Percentiles rank a stretch among this genome's conserved stretches.
Evolutionary conservation across 495 filamentous ascomycete genomes (phyloP).

Genomic region (Penicillium subrubescens): DNA sequence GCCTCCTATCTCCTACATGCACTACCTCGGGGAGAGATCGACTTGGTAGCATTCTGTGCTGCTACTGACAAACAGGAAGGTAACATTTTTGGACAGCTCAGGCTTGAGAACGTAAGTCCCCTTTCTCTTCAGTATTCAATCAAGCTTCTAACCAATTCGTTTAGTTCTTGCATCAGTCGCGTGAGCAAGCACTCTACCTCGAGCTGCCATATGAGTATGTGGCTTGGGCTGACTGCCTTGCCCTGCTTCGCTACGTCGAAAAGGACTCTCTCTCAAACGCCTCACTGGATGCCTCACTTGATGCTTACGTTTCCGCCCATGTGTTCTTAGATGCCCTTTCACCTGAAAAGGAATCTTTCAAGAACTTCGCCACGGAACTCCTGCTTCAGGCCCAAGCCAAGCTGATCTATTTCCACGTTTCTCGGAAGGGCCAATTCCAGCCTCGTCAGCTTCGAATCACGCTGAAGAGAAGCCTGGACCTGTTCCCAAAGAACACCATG

Average conservation of each 20-base stretch:
- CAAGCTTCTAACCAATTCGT: conserved; percentile 14
- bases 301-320: conserved; percentile 54
- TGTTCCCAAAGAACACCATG: conserved; percentile 77
- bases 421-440: conserved; percentile 58
- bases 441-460: conserved; percentile 62
- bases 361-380: conserved; percentile 48
- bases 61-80: conserved; percentile 17
- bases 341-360: conserved; percentile 33
- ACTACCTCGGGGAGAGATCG: conserved; percentile 37
- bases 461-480: conserved; percentile 57
- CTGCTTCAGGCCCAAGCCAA: conserved; percentile 66
- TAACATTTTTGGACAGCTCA: conserved; percentile 52
- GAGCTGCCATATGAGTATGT: conserved; percentile 45
- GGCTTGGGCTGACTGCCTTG: conserved; percentile 60
- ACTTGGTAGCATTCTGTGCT: conserved; percentile 24
- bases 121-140: neutral
- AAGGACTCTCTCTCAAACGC: conserved; percentile 27
- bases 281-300: conserved; percentile 39
- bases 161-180: conserved; percentile 56
- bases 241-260: conserved; percentile 66
- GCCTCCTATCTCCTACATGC: conserved; percentile 52
- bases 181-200: conserved; percentile 58
- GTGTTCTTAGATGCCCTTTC: conserved; percentile 37
- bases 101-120: conserved; percentile 49
- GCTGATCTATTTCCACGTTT: conserved; percentile 70